Evolutionary conservation across 2,329 filamentous ascomycete species (phyloP).

Genomic region (Fusarium sp.): DNA sequence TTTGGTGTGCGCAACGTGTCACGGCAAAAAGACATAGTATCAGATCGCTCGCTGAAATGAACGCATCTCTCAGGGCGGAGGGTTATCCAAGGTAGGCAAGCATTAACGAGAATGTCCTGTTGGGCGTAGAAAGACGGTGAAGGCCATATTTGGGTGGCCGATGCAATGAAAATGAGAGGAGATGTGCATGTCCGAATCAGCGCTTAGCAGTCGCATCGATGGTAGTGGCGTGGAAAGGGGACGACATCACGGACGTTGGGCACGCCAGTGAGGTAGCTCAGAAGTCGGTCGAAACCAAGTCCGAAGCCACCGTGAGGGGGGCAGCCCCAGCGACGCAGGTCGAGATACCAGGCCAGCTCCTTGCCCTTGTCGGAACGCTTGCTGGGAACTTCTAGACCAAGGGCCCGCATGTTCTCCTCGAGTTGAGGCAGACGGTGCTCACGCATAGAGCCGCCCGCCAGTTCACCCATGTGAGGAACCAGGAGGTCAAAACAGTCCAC

Average conservation of each 20-base stretch:
- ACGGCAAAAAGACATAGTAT: slow-evolving; percentile 34
- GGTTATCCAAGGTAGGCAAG: slow-evolving; percentile 42
- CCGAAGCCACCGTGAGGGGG: slow-evolving; percentile 93
- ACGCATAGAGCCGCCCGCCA: slow-evolving; percentile 89
- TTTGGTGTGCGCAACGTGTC: slow-evolving; percentile 37
- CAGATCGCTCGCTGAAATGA: slow-evolving; percentile 30
- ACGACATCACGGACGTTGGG: slow-evolving; percentile 86
- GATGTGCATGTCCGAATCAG: background rate
- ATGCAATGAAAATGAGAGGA: background rate
- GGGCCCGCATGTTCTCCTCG: slow-evolving; percentile 73
- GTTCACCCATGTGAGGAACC: slow-evolving; percentile 84
- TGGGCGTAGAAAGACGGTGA: slow-evolving; percentile 1
- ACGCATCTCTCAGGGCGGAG: background rate
- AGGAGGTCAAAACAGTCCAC: slow-evolving; percentile 93
- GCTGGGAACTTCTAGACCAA: slow-evolving; percentile 64
- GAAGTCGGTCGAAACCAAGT: slow-evolving; percentile 85
- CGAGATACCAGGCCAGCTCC: slow-evolving; percentile 82
- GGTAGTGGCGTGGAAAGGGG: slow-evolving; percentile 81
- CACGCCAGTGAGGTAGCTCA: slow-evolving; percentile 85
- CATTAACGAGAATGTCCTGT: slow-evolving; percentile 38
- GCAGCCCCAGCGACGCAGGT: slow-evolving; percentile 89
- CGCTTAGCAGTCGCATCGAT: slow-evolving; percentile 66
- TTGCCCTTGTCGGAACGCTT: slow-evolving; percentile 42
- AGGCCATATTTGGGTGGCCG: background rate
- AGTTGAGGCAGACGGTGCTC: slow-evolving; percentile 79